Percentiles rank a stretch among this genome's conserved stretches.
These are phyloP conservation scores for Lavandula angustifolia DNA, from an alignment of 257 asterid genomes.

Conservation along the genomic window DNA sequence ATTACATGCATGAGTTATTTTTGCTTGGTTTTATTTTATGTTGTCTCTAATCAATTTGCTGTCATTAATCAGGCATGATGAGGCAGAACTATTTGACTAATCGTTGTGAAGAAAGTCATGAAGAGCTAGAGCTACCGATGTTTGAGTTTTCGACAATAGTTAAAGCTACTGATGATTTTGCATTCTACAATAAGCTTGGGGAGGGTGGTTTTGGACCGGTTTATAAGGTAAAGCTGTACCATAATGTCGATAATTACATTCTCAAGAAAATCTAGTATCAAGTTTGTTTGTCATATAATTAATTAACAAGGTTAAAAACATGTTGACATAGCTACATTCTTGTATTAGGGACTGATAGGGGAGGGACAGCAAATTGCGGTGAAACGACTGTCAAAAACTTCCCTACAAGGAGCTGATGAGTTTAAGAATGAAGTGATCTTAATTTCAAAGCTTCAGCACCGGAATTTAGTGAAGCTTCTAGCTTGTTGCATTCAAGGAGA, in stretches of 20 bases:
- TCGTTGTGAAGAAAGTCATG: background rate
- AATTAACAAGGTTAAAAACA: background rate
- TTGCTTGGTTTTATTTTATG: background rate
- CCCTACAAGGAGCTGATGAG: slow-evolving; percentile 43
- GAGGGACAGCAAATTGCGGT: slow-evolving; percentile 44
- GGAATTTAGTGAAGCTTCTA: slow-evolving; percentile 43
- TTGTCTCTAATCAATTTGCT: background rate
- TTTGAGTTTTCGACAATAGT: slow-evolving; percentile 11
- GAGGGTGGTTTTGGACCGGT: slow-evolving; percentile 44
- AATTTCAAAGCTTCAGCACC: slow-evolving; percentile 44
- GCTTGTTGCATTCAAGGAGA: slow-evolving; percentile 41
- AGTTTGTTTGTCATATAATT: background rate
- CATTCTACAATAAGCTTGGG: slow-evolving; percentile 31
- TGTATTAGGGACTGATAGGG: slow-evolving; percentile 25
- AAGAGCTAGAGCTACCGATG: slow-evolving; percentile 30
- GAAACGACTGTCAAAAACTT: slow-evolving; percentile 35
- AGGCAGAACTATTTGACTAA: background rate
- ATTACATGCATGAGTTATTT: background rate
- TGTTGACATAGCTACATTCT: background rate
- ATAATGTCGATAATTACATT: no score
- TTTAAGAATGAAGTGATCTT: slow-evolving; percentile 41
- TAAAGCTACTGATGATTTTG: slow-evolving; percentile 34
- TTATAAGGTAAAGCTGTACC: slow-evolving; percentile 32
- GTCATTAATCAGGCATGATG: background rate
- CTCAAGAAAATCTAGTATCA: no score